phyloP scores from a whole-genome alignment of 1,139 yeast species.

The Diutina pseudorugosa region DNA sequence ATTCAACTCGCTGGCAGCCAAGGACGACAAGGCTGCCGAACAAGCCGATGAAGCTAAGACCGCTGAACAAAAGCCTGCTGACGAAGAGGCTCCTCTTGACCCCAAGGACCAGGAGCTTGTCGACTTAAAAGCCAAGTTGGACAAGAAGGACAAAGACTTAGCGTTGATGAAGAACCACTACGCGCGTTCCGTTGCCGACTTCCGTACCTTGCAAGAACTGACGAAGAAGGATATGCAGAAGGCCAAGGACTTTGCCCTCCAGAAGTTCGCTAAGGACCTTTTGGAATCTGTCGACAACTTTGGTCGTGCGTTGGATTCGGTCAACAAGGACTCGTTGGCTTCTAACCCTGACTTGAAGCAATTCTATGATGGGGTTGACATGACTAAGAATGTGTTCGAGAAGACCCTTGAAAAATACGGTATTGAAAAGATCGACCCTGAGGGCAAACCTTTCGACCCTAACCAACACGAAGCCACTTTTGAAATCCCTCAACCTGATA shows the following conservation, averaged over 20 bases:
- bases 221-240: slow-evolving; percentile 80
- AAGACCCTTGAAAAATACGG: slow-evolving; percentile 79
- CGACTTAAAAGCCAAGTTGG: slow-evolving; percentile 43
- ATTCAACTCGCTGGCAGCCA: slow-evolving; percentile 15
- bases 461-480: slow-evolving; percentile 89
- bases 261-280: slow-evolving; percentile 85
- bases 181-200: slow-evolving; percentile 80
- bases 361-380: slow-evolving; percentile 78
- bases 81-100: slow-evolving; percentile 8
- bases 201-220: slow-evolving; percentile 84
- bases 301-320: slow-evolving; percentile 74
- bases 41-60: slow-evolving; percentile 4
- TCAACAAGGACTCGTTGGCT: slow-evolving; percentile 50
- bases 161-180: slow-evolving; percentile 78
- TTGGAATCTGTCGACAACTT: slow-evolving; percentile 87
- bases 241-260: slow-evolving; percentile 84
- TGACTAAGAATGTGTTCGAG: slow-evolving; percentile 83
- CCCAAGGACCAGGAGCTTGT: slow-evolving; percentile 12
- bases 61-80: slow-evolving; percentile 4
- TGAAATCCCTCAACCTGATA: slow-evolving; percentile 78
- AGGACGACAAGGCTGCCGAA: slow-evolving; percentile 8
- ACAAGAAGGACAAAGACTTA: slow-evolving; percentile 63
- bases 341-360: slow-evolving; percentile 56
- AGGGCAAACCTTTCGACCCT: slow-evolving; percentile 83
- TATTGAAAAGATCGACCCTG: slow-evolving; percentile 65